Percentiles rank a stretch among this genome's conserved stretches.
These are phyloP conservation scores for Thelonectria blattea DNA, from an alignment of 2,329 filamentous ascomycete genomes.

Conservation along the genomic window DNA sequence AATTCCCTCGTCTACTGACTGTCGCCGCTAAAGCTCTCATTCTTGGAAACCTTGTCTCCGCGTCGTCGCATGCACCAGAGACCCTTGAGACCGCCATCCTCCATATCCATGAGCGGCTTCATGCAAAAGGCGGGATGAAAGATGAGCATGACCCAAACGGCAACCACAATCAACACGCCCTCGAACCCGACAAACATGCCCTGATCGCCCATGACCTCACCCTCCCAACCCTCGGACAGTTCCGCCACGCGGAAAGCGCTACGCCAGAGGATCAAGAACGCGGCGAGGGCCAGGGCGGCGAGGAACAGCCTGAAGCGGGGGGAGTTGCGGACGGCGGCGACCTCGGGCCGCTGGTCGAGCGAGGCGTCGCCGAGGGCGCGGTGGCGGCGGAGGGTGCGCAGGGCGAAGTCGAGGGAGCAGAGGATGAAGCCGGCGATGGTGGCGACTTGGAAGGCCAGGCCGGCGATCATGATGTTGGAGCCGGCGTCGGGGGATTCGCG, in stretches of 20 bases:
- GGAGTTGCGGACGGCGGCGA: slow-evolving; percentile 47
- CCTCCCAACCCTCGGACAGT: slow-evolving; percentile 67
- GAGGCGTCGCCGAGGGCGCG: slow-evolving; percentile 42
- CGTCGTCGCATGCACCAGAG: slow-evolving; percentile 36
- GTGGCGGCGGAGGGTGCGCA: slow-evolving; percentile 47
- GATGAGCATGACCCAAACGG: slow-evolving; percentile 52
- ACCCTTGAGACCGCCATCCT: slow-evolving; percentile 36
- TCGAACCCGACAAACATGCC: slow-evolving; percentile 64
- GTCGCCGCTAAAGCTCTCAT: slow-evolving; percentile 22
- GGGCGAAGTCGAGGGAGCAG: slow-evolving; percentile 57
- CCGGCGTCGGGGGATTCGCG: slow-evolving; percentile 47
- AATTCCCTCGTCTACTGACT: slow-evolving; percentile 3
- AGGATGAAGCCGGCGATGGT: slow-evolving; percentile 61
- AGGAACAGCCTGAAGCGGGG: slow-evolving; percentile 60
- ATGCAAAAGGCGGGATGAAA: slow-evolving; percentile 42
- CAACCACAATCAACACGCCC: slow-evolving; percentile 58
- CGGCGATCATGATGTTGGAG: slow-evolving; percentile 70
- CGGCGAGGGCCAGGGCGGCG: slow-evolving; percentile 60
- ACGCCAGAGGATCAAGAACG: slow-evolving; percentile 68
- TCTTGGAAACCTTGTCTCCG: slow-evolving; percentile 11
- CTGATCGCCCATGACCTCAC: slow-evolving; percentile 61
- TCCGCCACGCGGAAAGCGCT: slow-evolving; percentile 71
- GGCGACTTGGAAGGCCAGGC: slow-evolving; percentile 65
- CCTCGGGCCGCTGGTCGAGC: slow-evolving; percentile 47
- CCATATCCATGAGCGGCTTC: slow-evolving; percentile 36